Evolutionary conservation across 352 stramenopile species (phyloP).

Genomic region (Pythium myriotylum): DNA sequence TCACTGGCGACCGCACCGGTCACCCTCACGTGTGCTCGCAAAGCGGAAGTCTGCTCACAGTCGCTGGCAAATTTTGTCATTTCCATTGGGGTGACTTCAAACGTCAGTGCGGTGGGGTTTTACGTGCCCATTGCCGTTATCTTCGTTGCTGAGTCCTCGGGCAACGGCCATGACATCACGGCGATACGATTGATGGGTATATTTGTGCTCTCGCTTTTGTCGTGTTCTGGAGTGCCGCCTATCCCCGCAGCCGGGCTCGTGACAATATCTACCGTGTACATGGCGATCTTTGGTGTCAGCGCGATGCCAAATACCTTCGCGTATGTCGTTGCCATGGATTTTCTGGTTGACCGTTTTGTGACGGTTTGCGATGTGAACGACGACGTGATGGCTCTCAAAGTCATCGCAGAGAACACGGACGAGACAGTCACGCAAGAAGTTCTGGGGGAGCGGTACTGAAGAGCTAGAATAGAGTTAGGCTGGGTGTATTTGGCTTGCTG

Average conservation of each 20-base stretch:
- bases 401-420: constrained; percentile 24
- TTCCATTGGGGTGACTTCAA: constrained; percentile 65
- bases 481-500: no score
- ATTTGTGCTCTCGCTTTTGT: constrained; percentile 57
- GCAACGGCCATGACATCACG: constrained; percentile 54
- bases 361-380: constrained; percentile 71
- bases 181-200: constrained; percentile 48
- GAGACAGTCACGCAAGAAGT: constrained; percentile 12
- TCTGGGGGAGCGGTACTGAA: constrained; percentile 37
- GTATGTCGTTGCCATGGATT: constrained; percentile 34
- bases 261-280: constrained; percentile 10
- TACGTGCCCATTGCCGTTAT: constrained; percentile 66
- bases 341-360: constrained; percentile 61
- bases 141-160: constrained; percentile 68
- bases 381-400: constrained; percentile 18
- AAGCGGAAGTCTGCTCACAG: constrained; percentile 60
- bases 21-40: constrained; percentile 62
- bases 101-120: constrained; percentile 54
- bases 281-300: constrained; percentile 20
- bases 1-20: constrained; percentile 67
- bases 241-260: constrained; percentile 48
- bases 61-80: constrained; percentile 76
- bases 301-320: constrained; percentile 43
- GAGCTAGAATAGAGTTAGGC: background rate
- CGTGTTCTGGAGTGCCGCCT: constrained; percentile 49